phyloP scores from a whole-genome alignment of 495 filamentous ascomycete species.

The Lophiostoma macrostomum region DNA sequence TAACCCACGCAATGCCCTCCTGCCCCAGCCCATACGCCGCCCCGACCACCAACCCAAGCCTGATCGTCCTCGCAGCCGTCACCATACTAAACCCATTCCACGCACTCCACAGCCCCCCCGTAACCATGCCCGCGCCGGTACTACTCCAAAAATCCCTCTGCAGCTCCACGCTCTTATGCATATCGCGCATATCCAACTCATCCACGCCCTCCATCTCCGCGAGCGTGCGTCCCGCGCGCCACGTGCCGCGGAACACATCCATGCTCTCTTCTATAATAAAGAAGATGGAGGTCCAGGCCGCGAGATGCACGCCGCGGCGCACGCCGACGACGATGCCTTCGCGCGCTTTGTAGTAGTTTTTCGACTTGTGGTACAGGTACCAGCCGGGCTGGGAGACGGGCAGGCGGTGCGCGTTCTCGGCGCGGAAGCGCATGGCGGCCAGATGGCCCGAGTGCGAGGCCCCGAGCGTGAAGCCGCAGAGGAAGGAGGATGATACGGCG shows the following conservation, averaged over 20 bases:
- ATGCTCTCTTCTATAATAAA: constrained; percentile 79
- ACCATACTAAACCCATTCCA: constrained; percentile 78
- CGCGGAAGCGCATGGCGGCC: constrained; percentile 78
- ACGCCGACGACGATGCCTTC: constrained; percentile 74
- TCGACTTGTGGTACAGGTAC: constrained; percentile 97
- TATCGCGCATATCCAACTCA: constrained; percentile 21
- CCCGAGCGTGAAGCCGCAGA: constrained; percentile 67
- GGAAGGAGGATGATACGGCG: constrained; percentile 55
- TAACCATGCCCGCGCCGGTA: constrained; percentile 72
- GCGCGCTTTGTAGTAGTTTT: constrained; percentile 79
- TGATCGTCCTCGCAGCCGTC: constrained; percentile 80
- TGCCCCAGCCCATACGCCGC: constrained; percentile 76
- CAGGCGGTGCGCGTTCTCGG: constrained; percentile 90
- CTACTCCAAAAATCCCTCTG: constrained; percentile 71
- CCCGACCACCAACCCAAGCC: constrained; percentile 73
- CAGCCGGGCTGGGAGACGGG: constrained; percentile 78
- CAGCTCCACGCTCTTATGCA: constrained; percentile 53
- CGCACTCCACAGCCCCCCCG: constrained; percentile 81
- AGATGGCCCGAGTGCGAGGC: constrained; percentile 66
- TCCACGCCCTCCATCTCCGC: constrained; percentile 27
- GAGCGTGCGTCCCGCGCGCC: constrained; percentile 27
- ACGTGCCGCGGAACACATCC: constrained; percentile 51
- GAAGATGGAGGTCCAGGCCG: constrained; percentile 64
- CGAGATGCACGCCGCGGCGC: constrained; percentile 69
- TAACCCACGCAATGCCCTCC: constrained; percentile 61